Percentiles rank a stretch among this genome's conserved stretches.
These are phyloP conservation scores for Phaffomyces thermotolerans DNA, from an alignment of 805 yeast species.

Conservation along the genomic window DNA sequence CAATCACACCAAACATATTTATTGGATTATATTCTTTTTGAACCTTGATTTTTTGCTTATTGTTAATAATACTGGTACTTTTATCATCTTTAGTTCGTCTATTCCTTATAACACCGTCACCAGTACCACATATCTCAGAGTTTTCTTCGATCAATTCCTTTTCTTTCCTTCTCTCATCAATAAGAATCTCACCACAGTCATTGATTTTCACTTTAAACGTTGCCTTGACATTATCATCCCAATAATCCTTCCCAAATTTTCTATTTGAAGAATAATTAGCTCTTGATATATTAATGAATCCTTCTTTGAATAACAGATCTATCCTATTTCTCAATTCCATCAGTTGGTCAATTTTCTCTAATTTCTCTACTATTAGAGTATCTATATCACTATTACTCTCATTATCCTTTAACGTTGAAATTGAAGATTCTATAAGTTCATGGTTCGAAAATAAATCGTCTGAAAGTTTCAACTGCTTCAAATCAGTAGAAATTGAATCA, in stretches of 20 bases:
- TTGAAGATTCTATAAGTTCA: neutral
- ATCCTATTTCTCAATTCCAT: slow-evolving; percentile 1
- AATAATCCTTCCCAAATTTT: slow-evolving; percentile 33
- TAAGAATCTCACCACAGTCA: neutral
- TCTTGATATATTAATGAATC: slow-evolving; percentile 36
- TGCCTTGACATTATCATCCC: slow-evolving; percentile 31
- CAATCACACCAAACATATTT: slow-evolving; percentile 42
- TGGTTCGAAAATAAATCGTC: slow-evolving; percentile 12
- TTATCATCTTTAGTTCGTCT: slow-evolving; percentile 4
- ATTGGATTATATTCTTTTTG: slow-evolving; percentile 27
- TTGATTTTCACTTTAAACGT: slow-evolving; percentile 8
- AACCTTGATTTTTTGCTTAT: neutral
- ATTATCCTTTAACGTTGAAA: no score
- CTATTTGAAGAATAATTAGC: slow-evolving; percentile 35
- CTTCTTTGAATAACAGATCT: slow-evolving; percentile 18
- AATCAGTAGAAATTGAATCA: neutral
- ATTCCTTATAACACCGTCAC: slow-evolving; percentile 1
- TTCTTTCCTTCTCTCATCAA: neutral
- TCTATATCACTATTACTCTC: neutral
- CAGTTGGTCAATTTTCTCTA: slow-evolving; percentile 14
- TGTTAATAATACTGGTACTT: no score
- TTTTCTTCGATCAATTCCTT: neutral
- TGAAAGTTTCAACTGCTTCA: slow-evolving; percentile 2
- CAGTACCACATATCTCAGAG: neutral
- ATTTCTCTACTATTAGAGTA: slow-evolving; percentile 1